Evolutionary conservation across 2,329 filamentous ascomycete species (phyloP), one percentile per base, ranked within the genome.

Genomic region (Aquanectria penicillioides): DNA sequence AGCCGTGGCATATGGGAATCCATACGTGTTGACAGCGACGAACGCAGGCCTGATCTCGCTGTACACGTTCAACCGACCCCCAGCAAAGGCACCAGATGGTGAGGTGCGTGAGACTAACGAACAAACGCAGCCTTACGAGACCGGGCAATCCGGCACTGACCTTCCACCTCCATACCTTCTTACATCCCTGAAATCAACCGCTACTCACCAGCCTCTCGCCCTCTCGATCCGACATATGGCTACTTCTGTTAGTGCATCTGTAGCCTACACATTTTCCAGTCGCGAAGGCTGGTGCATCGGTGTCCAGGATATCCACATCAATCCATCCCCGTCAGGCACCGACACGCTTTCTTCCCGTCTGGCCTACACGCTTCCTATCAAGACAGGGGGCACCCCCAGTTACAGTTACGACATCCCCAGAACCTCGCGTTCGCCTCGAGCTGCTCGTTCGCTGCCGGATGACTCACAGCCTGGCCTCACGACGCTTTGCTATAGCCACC

Each of bases 251-350:
- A 85, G 93, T n/a, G 90, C 92, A 2, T 93, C 92, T 0, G 91
- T 97, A 58, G 94, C 92, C 1, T 97, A 97, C 73, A 91, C 92
- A 0, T 87, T 96, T 64, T 88, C 90, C 13, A 90, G 91, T 2
- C 81, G 89, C 3, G 88, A 87, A 37, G 93, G 93, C 23, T 97
- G 94, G 92, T 93, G 91, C 7, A 85, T 97, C 13, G 94, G 93
- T 2, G 86, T 98, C n/a, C 94, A 98, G 74, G 94, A 97, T 74
- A 80, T 97, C 37, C 88, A 90, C 57, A 83, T 97, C 37, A 75
- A 70, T 1, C 69, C 72, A 5, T 67, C 72, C 2, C 1, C 52
- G 17, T 59, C 67, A 25, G 73, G 72, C n/a, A 50, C 67, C 22
- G 73, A 76, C 15, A 68, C 71, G n/a, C 61, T 77, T 36, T 71